These are phyloP conservation scores for Eutrema yunnanense DNA, from an alignment of 345 rosid genomes.

Conservation along the genomic window DNA sequence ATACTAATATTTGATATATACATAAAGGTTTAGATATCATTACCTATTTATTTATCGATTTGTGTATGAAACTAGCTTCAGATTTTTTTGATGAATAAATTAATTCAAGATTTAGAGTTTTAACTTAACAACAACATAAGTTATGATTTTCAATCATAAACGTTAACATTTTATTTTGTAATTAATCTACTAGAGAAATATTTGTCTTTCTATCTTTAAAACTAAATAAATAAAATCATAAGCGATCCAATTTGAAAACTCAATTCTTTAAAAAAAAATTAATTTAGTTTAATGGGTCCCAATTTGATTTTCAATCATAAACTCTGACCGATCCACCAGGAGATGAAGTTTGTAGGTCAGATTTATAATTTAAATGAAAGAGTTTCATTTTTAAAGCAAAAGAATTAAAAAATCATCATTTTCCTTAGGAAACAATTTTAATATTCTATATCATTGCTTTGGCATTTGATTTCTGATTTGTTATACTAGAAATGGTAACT, in stretches of 20 bases:
- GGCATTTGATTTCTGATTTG: conserved; percentile 10
- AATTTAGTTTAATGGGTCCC: conserved; percentile 7
- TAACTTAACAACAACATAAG: not conserved
- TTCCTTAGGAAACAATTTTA: conserved; percentile 27
- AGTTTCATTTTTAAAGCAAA: not conserved
- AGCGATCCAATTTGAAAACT: not conserved
- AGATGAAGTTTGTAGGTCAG: not conserved
- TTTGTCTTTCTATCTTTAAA: not conserved
- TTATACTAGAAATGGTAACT: not conserved
- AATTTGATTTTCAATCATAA: not conserved
- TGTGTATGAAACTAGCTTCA: not conserved
- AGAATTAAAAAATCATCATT: conserved; percentile 13
- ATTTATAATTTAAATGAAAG: not conserved
- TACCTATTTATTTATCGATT: not conserved
- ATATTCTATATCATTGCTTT: conserved; percentile 19
- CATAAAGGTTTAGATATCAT: not conserved
- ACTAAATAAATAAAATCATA: not conserved
- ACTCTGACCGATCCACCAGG: conserved; percentile 22
- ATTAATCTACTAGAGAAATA: not conserved
- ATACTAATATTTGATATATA: not conserved
- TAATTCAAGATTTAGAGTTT: not conserved
- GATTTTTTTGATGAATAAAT: not conserved
- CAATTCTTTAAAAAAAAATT: too few relatives aligned
- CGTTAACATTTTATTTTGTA: not conserved
- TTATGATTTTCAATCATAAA: not conserved